Evolutionary conservation across 2,329 filamentous ascomycete genomes (phyloP).

Genomic region (Cladosporium sp.): DNA sequence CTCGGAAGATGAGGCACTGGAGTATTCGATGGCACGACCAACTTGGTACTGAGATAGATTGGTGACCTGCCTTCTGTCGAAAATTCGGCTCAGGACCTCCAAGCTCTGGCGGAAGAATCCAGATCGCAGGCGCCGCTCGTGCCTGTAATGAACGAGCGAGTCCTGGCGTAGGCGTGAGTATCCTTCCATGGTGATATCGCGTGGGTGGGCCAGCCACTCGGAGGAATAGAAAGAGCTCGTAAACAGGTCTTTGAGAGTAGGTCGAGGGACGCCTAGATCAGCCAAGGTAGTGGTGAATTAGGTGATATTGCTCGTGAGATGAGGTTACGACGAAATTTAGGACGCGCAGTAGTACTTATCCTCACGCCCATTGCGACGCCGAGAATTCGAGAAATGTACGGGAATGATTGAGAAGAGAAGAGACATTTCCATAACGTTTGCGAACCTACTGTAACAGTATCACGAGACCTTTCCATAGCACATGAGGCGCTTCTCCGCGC

Average conservation of each 20-base stretch:
- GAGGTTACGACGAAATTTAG: neutral
- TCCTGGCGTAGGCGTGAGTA: neutral
- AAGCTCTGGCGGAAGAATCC: neutral
- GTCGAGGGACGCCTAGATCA: neutral
- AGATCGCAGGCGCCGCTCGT: neutral
- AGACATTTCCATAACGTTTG: neutral
- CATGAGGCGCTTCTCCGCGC: neutral
- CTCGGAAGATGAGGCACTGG: neutral
- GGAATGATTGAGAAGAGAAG: neutral
- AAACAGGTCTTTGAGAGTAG: too few relatives aligned
- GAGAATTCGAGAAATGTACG: neutral
- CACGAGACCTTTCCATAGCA: neutral
- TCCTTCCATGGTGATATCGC: neutral
- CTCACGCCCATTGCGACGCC: neutral
- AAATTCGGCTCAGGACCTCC: neutral
- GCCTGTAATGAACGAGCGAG: neutral
- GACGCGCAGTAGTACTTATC: neutral
- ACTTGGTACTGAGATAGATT: neutral
- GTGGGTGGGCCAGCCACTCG: too few relatives aligned
- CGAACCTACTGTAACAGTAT: slow-evolving; percentile 1
- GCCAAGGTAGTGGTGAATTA: too few relatives aligned
- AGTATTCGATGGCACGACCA: neutral
- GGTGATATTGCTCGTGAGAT: neutral
- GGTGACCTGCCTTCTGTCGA: neutral
- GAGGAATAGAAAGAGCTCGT: too few relatives aligned